phyloP scores from a whole-genome alignment of 306 rosid genomes.

The Boehmeria nivea region DNA sequence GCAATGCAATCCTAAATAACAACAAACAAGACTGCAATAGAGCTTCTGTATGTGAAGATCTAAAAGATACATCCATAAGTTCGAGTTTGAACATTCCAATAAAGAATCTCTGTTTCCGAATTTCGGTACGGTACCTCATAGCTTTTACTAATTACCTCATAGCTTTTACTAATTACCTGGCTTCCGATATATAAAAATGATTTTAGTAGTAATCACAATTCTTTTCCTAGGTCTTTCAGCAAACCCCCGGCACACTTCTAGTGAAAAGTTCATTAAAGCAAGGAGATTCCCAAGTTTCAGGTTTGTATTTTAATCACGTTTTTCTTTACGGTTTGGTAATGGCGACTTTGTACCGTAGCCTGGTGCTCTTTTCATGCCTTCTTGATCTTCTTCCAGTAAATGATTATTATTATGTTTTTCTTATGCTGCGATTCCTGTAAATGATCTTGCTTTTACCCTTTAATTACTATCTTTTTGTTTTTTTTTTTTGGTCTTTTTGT shows the following conservation, averaged over 20 bases:
- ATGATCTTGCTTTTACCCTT: too few species aligned
- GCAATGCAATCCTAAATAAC: slow-evolving; percentile 48
- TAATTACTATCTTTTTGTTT: too few species aligned
- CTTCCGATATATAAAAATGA: not conserved
- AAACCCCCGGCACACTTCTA: slow-evolving; percentile 73
- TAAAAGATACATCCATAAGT: slow-evolving; percentile 23
- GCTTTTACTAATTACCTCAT: slow-evolving; percentile 21
- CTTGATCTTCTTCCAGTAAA: too few species aligned
- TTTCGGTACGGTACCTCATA: slow-evolving; percentile 49
- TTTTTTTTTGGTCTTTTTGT: too few species aligned
- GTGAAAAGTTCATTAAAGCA: slow-evolving; percentile 80
- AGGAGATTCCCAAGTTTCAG: slow-evolving; percentile 46
- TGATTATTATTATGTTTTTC: too few species aligned
- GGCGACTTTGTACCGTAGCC: too few species aligned
- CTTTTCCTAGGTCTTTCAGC: slow-evolving; percentile 71
- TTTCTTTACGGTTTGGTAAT: too few species aligned
- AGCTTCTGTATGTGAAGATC: slow-evolving; percentile 25
- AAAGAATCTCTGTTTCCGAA: slow-evolving; percentile 39
- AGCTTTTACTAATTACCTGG: slow-evolving; percentile 15
- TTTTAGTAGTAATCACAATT: not conserved
- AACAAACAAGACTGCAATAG: slow-evolving; percentile 26
- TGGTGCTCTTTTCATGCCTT: too few species aligned
- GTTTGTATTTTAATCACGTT: slow-evolving; percentile 21
- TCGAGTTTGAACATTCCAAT: slow-evolving; percentile 27
- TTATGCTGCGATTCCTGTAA: too few species aligned